phyloP scores from a whole-genome alignment of 768 basidiomycete species.

The Lentinula aciculospora region DNA sequence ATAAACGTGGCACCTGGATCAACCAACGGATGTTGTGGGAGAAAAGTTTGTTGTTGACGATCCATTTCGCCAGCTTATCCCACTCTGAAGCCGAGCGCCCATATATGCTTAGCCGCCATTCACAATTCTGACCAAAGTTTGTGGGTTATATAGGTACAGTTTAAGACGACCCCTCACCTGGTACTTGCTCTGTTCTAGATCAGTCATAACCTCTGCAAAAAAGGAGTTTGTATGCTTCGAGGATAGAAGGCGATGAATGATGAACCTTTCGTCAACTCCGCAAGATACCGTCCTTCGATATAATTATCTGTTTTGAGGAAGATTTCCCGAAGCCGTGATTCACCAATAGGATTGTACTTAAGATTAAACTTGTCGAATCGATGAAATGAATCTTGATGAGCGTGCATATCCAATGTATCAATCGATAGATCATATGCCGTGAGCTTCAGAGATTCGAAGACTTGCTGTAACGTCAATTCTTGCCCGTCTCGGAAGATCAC shows the following conservation, averaged over 20 bases:
- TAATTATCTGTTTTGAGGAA: constrained; percentile 98
- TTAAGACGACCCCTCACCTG: constrained; percentile 49
- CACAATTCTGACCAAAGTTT: constrained; percentile 63
- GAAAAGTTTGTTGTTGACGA: constrained; percentile 86
- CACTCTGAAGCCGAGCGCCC: constrained; percentile 81
- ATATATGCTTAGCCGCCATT: constrained; percentile 97
- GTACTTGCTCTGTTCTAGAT: constrained; percentile 97
- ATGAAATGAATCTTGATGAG: constrained; percentile 96
- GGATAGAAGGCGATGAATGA: not conserved
- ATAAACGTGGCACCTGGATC: constrained; percentile 90
- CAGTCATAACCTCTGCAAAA: constrained; percentile 84
- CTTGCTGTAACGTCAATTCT: constrained; percentile 82
- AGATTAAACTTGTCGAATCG: constrained; percentile 98
- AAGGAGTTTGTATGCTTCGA: not conserved
- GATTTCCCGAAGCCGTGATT: constrained; percentile 91
- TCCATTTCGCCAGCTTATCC: constrained; percentile 98
- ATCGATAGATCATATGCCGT: constrained; percentile 98
- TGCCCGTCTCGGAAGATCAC: constrained; percentile 94
- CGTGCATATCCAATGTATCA: constrained; percentile 99
- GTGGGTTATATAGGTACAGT: not conserved
- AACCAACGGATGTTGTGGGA: constrained; percentile 99
- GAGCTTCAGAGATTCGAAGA: constrained; percentile 93
- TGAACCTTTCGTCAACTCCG: constrained; percentile 87
- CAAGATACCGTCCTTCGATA: constrained; percentile 88
- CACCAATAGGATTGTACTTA: constrained; percentile 96